These are phyloP conservation scores for Excoecaria cochinchinensis DNA, from an alignment of 345 rosid species.

Conservation along the genomic window DNA sequence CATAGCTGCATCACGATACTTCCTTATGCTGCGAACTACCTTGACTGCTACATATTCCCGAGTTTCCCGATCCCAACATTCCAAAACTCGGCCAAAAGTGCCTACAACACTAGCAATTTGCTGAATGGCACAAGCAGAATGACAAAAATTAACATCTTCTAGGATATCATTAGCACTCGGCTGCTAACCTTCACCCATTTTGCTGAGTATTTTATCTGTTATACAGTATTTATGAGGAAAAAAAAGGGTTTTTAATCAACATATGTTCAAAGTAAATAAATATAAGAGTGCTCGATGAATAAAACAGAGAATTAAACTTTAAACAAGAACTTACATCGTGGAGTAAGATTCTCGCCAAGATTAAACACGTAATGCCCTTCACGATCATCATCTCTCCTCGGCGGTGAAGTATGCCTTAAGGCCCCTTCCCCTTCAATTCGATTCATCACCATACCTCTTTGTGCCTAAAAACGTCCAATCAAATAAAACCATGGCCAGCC, in stretches of 20 bases:
- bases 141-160: conserved; percentile 49
- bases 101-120: conserved; percentile 77
- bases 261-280: not conserved
- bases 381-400: conserved; percentile 60
- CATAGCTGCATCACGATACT: conserved; percentile 76
- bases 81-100: conserved; percentile 85
- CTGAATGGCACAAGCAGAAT: conserved; percentile 62
- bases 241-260: not conserved
- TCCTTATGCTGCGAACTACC: conserved; percentile 57
- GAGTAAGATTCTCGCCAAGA: conserved; percentile 72
- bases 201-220: conserved; percentile 69
- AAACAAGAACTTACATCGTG: conserved; percentile 52
- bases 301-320: not conserved
- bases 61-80: conserved; percentile 76
- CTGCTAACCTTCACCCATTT: conserved; percentile 92
- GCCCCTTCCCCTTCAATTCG: conserved; percentile 27
- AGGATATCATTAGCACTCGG: conserved; percentile 53
- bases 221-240: not conserved
- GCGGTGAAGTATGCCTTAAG: conserved; percentile 48
- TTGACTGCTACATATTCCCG: conserved; percentile 68
- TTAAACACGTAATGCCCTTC: conserved; percentile 68
- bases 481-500: conserved; percentile 10
- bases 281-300: not conserved
- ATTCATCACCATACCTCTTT: conserved; percentile 28
- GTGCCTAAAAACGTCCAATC: conserved; percentile 45